Conservation (phyloP, 2,329 filamentous ascomycete species). For the Colletotrichum kahawae region DNA sequence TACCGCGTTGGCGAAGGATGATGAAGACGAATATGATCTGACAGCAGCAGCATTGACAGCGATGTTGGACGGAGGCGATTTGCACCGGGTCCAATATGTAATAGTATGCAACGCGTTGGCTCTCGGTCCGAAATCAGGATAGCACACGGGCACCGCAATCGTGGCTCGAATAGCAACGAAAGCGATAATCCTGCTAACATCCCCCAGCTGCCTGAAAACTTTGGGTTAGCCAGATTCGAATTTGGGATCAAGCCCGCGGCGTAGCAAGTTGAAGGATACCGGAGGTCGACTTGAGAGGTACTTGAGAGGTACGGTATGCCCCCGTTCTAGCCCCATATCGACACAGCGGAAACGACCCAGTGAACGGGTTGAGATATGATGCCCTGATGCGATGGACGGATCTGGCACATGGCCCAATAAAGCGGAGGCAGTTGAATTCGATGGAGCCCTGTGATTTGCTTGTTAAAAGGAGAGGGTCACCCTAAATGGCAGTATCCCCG, state of each 20-base stretch:
- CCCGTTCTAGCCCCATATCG: slow-evolving; percentile 1
- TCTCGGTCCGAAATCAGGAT: background rate
- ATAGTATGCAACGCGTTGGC: background rate
- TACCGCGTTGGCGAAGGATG: background rate
- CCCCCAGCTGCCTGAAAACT: background rate
- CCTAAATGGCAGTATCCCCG: slow-evolving; percentile 6
- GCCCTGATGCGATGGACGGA: slow-evolving; percentile 6
- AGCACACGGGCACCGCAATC: background rate
- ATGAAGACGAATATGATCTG: background rate
- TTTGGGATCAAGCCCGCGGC: background rate
- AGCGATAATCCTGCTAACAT: background rate
- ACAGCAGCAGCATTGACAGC: background rate
- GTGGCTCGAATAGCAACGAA: background rate
- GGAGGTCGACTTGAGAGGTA: background rate
- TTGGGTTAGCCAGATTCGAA: background rate
- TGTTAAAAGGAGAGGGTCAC: background rate
- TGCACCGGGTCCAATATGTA: background rate
- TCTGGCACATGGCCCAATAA: slow-evolving; percentile 13
- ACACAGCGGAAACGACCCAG: slow-evolving; percentile 15
- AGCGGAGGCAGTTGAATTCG: background rate
- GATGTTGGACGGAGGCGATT: background rate
- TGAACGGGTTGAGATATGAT: slow-evolving; percentile 19
- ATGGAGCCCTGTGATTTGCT: background rate
- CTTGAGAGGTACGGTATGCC: background rate
- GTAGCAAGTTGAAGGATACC: background rate